Percentiles rank a stretch among this genome's conserved stretches.
phyloP scores from a whole-genome alignment of 1,284 basidiomycete genomes.

The Quambalaria eucalypti region DNA sequence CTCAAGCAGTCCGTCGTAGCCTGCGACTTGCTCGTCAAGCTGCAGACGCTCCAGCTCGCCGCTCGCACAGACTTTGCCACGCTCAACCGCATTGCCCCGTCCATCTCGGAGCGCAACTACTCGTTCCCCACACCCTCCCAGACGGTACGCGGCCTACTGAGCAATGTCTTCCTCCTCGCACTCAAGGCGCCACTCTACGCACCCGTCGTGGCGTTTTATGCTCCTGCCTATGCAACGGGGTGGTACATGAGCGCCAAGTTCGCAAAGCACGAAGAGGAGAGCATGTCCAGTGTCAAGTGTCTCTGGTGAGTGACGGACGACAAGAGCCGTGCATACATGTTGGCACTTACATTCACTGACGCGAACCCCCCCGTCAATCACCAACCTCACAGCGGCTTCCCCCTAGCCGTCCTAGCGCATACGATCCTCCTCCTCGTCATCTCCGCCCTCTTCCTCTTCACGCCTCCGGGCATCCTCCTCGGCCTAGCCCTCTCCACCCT shows the following conservation, averaged over 20 bases:
- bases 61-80: slow-evolving; percentile 4
- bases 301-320: slow-evolving; percentile 5
- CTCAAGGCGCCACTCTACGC: background rate
- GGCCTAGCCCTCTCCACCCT: background rate
- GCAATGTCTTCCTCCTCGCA: background rate
- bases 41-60: slow-evolving; percentile 3
- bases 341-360: background rate
- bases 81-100: slow-evolving; percentile 4
- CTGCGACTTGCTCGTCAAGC: background rate
- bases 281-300: slow-evolving; percentile 15
- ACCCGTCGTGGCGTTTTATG: slow-evolving; percentile 8
- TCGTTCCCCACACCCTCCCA: background rate
- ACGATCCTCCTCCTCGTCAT: slow-evolving; percentile 4
- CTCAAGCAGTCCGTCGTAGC: background rate
- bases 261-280: slow-evolving; percentile 18
- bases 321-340: background rate
- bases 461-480: slow-evolving; percentile 9
- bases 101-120: background rate
- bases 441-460: slow-evolving; percentile 10
- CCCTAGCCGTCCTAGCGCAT: slow-evolving; percentile 8
- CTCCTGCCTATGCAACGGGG: slow-evolving; percentile 9
- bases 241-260: slow-evolving; percentile 4
- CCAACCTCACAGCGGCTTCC: slow-evolving; percentile 4
- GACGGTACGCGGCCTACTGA: background rate
- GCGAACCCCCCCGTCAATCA: background rate